A percentile compares a stretch with the other conserved stretches of the same genome.
Conservation (phyloP, 495 filamentous ascomycete genomes). For the Arthonia radiata region DNA sequence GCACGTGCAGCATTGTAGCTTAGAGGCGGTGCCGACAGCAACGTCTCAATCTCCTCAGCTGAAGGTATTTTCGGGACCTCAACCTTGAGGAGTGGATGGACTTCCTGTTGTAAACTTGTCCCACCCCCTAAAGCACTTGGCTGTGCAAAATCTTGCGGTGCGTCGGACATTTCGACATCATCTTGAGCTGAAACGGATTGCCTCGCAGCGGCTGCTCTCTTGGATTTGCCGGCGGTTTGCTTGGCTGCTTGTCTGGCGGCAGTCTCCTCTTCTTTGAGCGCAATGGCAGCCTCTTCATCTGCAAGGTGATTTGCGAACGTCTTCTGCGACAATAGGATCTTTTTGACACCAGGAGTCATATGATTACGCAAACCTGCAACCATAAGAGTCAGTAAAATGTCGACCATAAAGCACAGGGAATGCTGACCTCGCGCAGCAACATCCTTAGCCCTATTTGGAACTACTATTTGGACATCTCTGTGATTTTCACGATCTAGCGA, state of each 20-base stretch:
- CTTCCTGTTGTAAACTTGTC: too few species aligned
- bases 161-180: too few species aligned
- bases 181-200: too few species aligned
- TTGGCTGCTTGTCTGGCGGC: constrained; percentile 2
- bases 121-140: too few species aligned
- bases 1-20: constrained; percentile 59
- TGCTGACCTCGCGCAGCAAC: constrained; percentile 14
- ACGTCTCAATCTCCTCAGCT: constrained; percentile 36
- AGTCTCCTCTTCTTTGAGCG: constrained; percentile 5
- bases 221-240: background rate
- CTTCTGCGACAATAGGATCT: constrained; percentile 77
- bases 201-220: too few species aligned
- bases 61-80: constrained; percentile 38
- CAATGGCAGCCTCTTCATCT: constrained; percentile 55
- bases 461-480: constrained; percentile 39
- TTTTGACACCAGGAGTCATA: constrained; percentile 56
- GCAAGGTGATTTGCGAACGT: constrained; percentile 77
- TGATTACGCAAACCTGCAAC: constrained; percentile 20
- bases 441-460: constrained; percentile 30
- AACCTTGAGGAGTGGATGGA: constrained; percentile 36
- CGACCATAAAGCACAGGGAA: constrained; percentile 3
- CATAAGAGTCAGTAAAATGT: constrained; percentile 1
- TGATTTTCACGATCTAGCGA: constrained; percentile 63
- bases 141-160: too few species aligned
- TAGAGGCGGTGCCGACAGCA: constrained; percentile 47